Base-by-base conservation (phyloP, 1,284 basidiomycete species). In the Ustilago sp. region DNA sequence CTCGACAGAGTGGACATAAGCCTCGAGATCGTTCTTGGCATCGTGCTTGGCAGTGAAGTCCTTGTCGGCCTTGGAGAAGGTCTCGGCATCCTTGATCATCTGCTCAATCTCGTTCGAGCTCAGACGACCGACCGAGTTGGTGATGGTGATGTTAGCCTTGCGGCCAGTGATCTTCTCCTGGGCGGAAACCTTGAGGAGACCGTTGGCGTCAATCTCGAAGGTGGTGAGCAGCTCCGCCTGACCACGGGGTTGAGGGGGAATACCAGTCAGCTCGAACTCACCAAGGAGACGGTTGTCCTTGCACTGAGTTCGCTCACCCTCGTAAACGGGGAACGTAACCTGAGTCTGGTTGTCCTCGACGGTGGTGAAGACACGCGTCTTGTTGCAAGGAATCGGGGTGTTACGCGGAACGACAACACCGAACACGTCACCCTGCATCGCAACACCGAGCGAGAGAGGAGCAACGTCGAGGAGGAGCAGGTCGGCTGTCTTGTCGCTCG, bases 61-160 rank as follows among this genome's bases (percentile, higher is more conserved):
- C 70, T 81, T 81, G 82, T 85, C 84, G 56, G 81, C 78, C 71
- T 82, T 80, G 82, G 83, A 83, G 84, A 85, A 86, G 62, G 80
- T 79, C 79, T 86, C 84, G 70, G 82, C 81, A 63, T 86, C 84
- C 82, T 85, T 85, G 83, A 86, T 85, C 84, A 86, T 86, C 80
- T 86, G 83, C 73, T 86, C 84, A 63, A 86, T 86, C 80, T 86
- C 84, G 55, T 80, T 82, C 35, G 76, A 80, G 62, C 75, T 79
- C 31, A 86, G 77, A 53, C 84, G 82, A 59, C 84, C 84, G 55
- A 85, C 83, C 64, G 82, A 84, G 84, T 85, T 85, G 80, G 84
- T 84, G 79, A 86, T 86, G 73, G 84, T 86, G 69, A 86, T 85
- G 82, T 84, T 84, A 32, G 83, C 83, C 78, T 85, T 85, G 72